These are phyloP conservation scores for Auriscalpium microsporum DNA, from an alignment of 768 basidiomycete species.

Conservation along the genomic window DNA sequence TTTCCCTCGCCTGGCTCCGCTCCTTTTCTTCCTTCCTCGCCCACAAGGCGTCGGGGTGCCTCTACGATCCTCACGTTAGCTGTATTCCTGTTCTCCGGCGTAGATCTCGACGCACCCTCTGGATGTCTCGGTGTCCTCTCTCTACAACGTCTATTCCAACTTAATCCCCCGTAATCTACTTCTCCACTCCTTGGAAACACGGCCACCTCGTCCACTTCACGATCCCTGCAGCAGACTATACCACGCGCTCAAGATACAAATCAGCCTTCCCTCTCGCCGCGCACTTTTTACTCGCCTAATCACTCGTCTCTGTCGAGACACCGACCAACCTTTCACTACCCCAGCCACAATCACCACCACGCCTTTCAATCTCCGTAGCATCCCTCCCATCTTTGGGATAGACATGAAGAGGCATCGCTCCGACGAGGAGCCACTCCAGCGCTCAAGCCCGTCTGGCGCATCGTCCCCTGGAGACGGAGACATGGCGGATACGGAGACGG, in stretches of 20 bases:
- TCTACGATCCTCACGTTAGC: constrained; percentile 1
- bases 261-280: neutral
- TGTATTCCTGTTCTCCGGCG: constrained; percentile 3
- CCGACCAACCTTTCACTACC: neutral
- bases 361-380: neutral
- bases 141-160: constrained; percentile 2
- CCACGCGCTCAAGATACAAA: constrained; percentile 2
- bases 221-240: constrained; percentile 2
- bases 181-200: constrained; percentile 8
- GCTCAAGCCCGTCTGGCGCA: constrained; percentile 13
- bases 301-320: neutral
- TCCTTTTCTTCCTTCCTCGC: neutral
- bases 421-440: constrained; percentile 5
- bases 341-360: neutral
- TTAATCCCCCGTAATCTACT: constrained; percentile 12
- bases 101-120: constrained; percentile 2
- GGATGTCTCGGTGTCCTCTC: constrained; percentile 6
- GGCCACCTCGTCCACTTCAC: constrained; percentile 8
- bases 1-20: constrained; percentile 1
- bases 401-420: constrained; percentile 8
- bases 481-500: constrained; percentile 53
- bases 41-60: constrained; percentile 6
- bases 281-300: neutral
- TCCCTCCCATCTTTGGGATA: neutral
- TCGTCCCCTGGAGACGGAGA: constrained; percentile 24